phyloP scores from a whole-genome alignment of 805 yeast genomes.

The Starmera dryadoides region DNA sequence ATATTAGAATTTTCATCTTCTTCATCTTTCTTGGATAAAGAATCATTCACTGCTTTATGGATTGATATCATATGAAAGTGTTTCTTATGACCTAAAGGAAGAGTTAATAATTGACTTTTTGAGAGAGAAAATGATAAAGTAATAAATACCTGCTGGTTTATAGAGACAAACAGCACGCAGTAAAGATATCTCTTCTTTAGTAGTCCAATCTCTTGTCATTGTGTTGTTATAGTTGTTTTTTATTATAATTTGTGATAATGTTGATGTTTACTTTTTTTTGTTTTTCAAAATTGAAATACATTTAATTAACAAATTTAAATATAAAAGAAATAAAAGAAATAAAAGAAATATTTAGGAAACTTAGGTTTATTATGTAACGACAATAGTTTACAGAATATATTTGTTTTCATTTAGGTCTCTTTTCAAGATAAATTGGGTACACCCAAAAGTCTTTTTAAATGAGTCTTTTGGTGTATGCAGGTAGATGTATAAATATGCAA shows the following conservation, averaged over 20 bases:
- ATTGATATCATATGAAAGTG: constrained; percentile 31
- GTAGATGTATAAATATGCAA: too few species aligned
- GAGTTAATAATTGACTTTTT: neutral
- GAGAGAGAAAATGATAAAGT: constrained; percentile 10
- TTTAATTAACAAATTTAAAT: too few species aligned
- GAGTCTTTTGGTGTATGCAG: too few species aligned
- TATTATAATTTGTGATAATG: too few species aligned
- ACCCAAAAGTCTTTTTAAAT: too few species aligned
- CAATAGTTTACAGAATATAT: too few species aligned
- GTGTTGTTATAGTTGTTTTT: neutral
- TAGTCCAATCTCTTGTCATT: constrained; percentile 37
- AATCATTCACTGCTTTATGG: constrained; percentile 8
- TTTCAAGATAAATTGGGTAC: too few species aligned
- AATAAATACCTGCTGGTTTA: constrained; percentile 58
- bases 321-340: too few species aligned
- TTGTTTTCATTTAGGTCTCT: too few species aligned
- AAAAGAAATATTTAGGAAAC: too few species aligned
- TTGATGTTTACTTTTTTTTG: neutral
- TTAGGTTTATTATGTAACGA: too few species aligned
- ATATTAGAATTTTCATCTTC: neutral
- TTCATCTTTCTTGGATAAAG: constrained; percentile 1
- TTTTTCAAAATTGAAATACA: neutral
- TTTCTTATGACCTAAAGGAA: constrained; percentile 4
- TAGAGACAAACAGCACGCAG: constrained; percentile 54
- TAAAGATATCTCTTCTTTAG: constrained; percentile 55